A percentile compares a stretch with the other conserved stretches of the same genome.
Evolutionary conservation across 768 basidiomycete genomes (phyloP).

Genomic region (Paxillus rubicundulus): DNA sequence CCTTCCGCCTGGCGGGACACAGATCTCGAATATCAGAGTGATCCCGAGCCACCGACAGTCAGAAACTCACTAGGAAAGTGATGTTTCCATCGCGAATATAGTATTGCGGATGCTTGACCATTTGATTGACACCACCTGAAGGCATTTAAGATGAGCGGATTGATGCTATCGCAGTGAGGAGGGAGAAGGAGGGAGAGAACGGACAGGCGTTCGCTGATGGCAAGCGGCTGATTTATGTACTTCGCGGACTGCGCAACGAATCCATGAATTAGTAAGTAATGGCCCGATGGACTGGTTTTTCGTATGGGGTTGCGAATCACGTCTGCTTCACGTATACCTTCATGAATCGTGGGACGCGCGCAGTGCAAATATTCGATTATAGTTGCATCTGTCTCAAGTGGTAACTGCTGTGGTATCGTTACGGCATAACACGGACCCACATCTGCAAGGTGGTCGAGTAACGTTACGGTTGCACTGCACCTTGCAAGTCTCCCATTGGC

Average conservation of each 20-base stretch:
- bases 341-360: background rate
- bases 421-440: too few species aligned
- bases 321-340: background rate
- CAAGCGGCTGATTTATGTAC: conserved; percentile 14
- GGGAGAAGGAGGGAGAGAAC: background rate
- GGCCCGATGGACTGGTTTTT: too few species aligned
- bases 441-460: too few species aligned
- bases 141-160: conserved; percentile 1
- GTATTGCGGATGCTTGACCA: conserved; percentile 36
- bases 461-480: too few species aligned
- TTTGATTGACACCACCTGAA: conserved; percentile 8
- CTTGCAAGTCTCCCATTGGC: too few species aligned
- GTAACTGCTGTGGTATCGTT: too few species aligned
- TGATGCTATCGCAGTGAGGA: background rate
- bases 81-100: conserved; percentile 56
- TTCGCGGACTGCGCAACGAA: background rate
- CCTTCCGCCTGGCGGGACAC: conserved; percentile 31
- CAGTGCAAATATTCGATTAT: background rate
- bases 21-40: background rate
- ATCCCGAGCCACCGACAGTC: background rate
- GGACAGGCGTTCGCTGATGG: background rate
- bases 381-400: too few species aligned
- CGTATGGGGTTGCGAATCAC: too few species aligned
- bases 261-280: background rate
- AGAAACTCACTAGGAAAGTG: conserved; percentile 46